Base-by-base conservation (phyloP, 441 rosid genomes). In the Populus hybrid region DNA sequence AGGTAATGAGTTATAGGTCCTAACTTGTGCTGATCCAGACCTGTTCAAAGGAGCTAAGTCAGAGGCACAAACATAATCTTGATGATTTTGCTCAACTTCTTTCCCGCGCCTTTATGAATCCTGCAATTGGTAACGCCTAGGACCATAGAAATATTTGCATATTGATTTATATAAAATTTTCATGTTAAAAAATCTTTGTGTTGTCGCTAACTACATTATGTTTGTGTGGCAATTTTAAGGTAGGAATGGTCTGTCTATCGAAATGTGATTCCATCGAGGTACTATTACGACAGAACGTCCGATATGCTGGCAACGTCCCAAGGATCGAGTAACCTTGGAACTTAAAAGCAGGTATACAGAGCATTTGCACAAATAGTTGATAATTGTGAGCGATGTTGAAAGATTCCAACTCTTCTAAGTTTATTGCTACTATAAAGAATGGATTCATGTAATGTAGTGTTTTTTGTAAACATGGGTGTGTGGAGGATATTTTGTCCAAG, bases 1-100 rank as follows among this genome's bases (percentile, higher is more conserved):
- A n/a, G n/a, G n/a, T n/a, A n/a, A n/a, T n/a, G n/a, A n/a, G 94
- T 92, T 28, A 92, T 91, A 23, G 92, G 92, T 76, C 94, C 91
- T 10, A n/a, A 85, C 92, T 12, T 88, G 91, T 73, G 94, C 93
- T 57, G 88, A 92, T 78, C 88, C 93, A 0, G 74, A 86, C 42
- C 75, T 90, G 16, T 88, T 90, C n/a, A 69, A 88, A 65, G 89
- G 89, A 7, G 71, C 82, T 18, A 46, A n/a, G n/a, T 89, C 69
- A 82, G 93, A 80, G 86, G 81, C n/a, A 50, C 82, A n/a, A 86
- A 69, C 89, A 93, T 93, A 85, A 83, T 67, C 88, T 90, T 65
- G 81, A 91, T 53, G 92, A 94, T 84, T 83, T 68, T 8, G 83
- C 75, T 69, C 64, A 50, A 69, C 24, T 57, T 30, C 30, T 7